These are phyloP conservation scores for Quercus agrifolia DNA, from an alignment of 306 rosid genomes.

Conservation along the genomic window DNA sequence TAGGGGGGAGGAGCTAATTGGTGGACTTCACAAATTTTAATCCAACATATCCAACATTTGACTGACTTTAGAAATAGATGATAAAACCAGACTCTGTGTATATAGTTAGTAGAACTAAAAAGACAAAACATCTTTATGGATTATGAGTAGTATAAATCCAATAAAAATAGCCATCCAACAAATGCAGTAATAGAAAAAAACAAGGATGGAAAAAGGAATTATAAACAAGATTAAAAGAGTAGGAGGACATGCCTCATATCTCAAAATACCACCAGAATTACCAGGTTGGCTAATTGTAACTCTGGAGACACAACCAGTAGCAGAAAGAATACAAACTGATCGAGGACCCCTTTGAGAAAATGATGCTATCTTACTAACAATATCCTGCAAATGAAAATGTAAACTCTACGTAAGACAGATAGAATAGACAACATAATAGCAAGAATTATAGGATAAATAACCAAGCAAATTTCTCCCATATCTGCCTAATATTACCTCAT, in stretches of 20 bases:
- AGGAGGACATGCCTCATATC: conserved; percentile 38
- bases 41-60: too few relatives aligned
- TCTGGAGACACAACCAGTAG: conserved; percentile 39
- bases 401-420: background rate
- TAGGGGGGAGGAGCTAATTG: too few relatives aligned
- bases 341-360: conserved; percentile 11
- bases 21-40: too few relatives aligned
- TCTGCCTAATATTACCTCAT: conserved; percentile 39
- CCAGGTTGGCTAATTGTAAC: conserved; percentile 23
- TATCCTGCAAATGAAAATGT: conserved; percentile 35
- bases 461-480: background rate
- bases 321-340: conserved; percentile 44
- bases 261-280: conserved; percentile 10
- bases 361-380: conserved; percentile 13
- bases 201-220: background rate
- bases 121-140: background rate
- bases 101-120: background rate
- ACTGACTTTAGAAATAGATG: too few relatives aligned
- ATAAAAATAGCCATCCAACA: background rate
- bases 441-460: background rate
- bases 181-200: background rate
- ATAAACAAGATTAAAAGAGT: background rate
- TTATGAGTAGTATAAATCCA: background rate
- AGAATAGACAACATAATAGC: background rate
- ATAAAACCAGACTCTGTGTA: background rate